A percentile compares a stretch with the other conserved stretches of the same genome.
Evolutionary conservation across 345 rosid genomes (phyloP).

Genomic region (Anacardium occidentale): DNA sequence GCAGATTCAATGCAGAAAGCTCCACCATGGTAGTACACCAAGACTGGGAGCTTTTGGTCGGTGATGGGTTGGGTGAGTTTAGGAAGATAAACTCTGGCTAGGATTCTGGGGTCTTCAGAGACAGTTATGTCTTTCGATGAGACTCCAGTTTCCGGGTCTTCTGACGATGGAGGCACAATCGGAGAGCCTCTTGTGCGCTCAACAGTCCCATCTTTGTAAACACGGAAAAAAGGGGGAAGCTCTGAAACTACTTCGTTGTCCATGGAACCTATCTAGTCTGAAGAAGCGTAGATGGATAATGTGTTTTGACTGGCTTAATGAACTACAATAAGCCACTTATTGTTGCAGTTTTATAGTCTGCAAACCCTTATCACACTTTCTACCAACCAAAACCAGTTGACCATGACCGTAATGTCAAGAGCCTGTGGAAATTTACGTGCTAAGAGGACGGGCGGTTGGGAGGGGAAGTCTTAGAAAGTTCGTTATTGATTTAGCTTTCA

Average conservation of each 20-base stretch:
- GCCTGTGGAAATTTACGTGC: no score
- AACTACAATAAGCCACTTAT: no score
- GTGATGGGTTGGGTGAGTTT: neutral
- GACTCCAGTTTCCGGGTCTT: conserved; percentile 36
- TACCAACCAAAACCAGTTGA: no score
- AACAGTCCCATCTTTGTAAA: conserved; percentile 37
- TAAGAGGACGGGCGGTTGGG: no score
- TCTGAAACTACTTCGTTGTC: conserved; percentile 30
- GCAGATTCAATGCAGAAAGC: conserved; percentile 43
- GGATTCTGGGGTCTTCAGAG: conserved; percentile 23
- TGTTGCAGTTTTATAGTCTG: no score
- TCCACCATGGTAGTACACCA: conserved; percentile 48
- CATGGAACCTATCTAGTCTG: conserved; percentile 3
- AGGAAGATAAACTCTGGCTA: conserved; percentile 41
- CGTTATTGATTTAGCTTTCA: no score
- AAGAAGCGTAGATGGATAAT: neutral
- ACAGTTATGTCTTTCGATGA: conserved; percentile 36
- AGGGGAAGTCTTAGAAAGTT: no score
- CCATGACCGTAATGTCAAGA: no score
- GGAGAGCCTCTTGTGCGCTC: conserved; percentile 27
- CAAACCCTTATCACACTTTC: no score
- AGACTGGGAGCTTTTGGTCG: conserved; percentile 33
- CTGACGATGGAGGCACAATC: conserved; percentile 10
- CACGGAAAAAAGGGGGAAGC: conserved; percentile 20
- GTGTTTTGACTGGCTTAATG: neutral